phyloP scores from a whole-genome alignment of 2,329 filamentous ascomycete genomes.

The Aspergillus viridinutans region DNA sequence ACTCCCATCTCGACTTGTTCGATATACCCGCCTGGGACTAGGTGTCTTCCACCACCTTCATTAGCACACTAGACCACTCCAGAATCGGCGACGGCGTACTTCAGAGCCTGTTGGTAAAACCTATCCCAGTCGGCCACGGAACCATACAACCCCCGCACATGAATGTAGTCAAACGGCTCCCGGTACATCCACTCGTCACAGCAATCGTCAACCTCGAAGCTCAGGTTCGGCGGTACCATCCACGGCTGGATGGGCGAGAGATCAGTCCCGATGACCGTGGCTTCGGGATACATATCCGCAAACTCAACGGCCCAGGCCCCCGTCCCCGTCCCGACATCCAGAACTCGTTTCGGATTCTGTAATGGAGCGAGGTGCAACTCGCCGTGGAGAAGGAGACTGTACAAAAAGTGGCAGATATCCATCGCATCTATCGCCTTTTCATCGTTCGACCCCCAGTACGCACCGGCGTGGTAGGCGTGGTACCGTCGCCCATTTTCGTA shows the following conservation, averaged over 20 bases:
- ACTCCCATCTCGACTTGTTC: constrained; percentile 41
- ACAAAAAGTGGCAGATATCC: constrained; percentile 40
- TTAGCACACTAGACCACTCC: not conserved
- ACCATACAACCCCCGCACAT: constrained; percentile 45
- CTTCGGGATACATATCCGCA: constrained; percentile 33
- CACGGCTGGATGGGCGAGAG: constrained; percentile 48
- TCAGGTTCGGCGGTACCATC: constrained; percentile 44
- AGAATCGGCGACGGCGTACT: constrained; percentile 21
- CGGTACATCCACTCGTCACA: constrained; percentile 36
- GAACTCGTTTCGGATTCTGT: constrained; percentile 17
- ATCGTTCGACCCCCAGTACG: constrained; percentile 25
- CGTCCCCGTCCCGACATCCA: constrained; percentile 23
- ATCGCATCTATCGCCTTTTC: constrained; percentile 18
- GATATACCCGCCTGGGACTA: constrained; percentile 35
- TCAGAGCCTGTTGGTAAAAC: constrained; percentile 27
- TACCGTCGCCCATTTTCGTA: constrained; percentile 30
- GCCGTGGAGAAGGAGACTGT: constrained; percentile 27
- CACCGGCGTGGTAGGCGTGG: constrained; percentile 29
- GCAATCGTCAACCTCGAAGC: constrained; percentile 46
- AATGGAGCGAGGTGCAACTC: constrained; percentile 27
- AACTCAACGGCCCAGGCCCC: constrained; percentile 24
- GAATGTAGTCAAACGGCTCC: constrained; percentile 42
- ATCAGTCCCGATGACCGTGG: constrained; percentile 45
- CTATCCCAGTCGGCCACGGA: constrained; percentile 45
- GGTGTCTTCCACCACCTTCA: constrained; percentile 18